Evolutionary conservation across 1,284 basidiomycete species (phyloP).

Genomic region (Ceratobasidium sp.): DNA sequence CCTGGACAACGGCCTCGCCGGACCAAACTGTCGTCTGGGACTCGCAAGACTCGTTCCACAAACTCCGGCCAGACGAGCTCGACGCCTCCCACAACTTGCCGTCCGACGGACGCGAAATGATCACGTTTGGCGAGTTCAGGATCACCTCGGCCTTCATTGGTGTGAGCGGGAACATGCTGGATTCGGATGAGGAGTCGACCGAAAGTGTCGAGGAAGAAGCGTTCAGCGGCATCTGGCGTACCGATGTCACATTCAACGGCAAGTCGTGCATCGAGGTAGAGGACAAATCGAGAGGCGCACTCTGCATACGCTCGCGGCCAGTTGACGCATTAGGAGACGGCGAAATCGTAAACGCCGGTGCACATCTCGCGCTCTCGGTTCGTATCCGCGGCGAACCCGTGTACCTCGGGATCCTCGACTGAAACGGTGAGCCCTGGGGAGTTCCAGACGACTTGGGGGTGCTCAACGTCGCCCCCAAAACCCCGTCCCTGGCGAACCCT

Average conservation of each 20-base stretch:
- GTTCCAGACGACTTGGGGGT: not conserved
- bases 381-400: constrained; percentile 27
- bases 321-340: not conserved
- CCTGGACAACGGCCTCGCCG: not conserved
- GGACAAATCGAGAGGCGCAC: not conserved
- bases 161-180: constrained; percentile 35
- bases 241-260: no score
- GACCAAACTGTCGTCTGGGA: constrained; percentile 24
- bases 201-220: constrained; percentile 19
- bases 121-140: constrained; percentile 20
- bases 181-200: constrained; percentile 25
- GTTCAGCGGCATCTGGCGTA: not conserved
- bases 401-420: constrained; percentile 35
- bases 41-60: constrained; percentile 14
- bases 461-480: constrained; percentile 2
- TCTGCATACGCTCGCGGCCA: constrained; percentile 23
- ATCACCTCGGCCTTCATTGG: constrained; percentile 29
- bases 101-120: constrained; percentile 38
- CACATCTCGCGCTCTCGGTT: constrained; percentile 8
- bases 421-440: constrained; percentile 17
- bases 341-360: not conserved
- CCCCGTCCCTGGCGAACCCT: not conserved
- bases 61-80: not conserved
- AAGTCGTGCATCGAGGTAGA: no score
- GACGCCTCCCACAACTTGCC: constrained; percentile 20